A percentile compares a stretch with the other conserved stretches of the same genome.
Evolutionary conservation across 2,329 filamentous ascomycete genomes (phyloP).

Genomic region (Diaporthe citri): DNA sequence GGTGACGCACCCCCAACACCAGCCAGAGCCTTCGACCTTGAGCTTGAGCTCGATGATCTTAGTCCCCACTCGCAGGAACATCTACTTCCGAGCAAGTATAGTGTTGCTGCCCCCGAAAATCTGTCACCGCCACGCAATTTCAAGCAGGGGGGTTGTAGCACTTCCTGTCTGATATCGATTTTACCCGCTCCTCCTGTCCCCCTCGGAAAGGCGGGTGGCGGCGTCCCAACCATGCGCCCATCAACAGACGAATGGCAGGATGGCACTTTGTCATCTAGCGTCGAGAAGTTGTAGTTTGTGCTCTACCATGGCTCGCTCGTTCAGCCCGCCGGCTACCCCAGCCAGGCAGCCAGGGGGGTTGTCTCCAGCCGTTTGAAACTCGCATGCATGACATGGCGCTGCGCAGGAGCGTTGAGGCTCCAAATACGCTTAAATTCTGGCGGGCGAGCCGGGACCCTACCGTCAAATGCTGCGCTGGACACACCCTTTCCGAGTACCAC

Average conservation of each 20-base stretch:
- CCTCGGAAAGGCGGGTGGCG: slow-evolving; percentile 13
- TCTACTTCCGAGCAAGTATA: slow-evolving; percentile 4
- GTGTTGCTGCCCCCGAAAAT: slow-evolving; percentile 8
- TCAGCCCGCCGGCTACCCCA: slow-evolving; percentile 10
- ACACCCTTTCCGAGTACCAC: not conserved
- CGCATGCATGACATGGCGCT: slow-evolving; percentile 28
- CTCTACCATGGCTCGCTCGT: not conserved
- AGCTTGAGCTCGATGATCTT: not conserved
- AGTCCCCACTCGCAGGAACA: not conserved
- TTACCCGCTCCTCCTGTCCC: not conserved
- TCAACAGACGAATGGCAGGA: slow-evolving; percentile 13
- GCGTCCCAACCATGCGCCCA: slow-evolving; percentile 5
- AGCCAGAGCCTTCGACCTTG: not conserved
- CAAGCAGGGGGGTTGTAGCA: slow-evolving; percentile 14
- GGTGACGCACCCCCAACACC: not conserved
- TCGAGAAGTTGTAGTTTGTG: not conserved
- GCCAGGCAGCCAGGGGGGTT: slow-evolving; percentile 21
- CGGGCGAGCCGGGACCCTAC: slow-evolving; percentile 9
- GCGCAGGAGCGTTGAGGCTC: slow-evolving; percentile 21
- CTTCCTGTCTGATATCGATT: slow-evolving; percentile 14
- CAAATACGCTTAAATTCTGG: slow-evolving; percentile 36
- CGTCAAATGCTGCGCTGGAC: slow-evolving; percentile 1
- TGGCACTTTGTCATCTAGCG: slow-evolving; percentile 1
- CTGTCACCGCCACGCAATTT: slow-evolving; percentile 30
- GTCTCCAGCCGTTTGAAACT: slow-evolving; percentile 33